Conservation (phyloP, 2,329 filamentous ascomycete genomes). For the Biscogniauxia marginata region DNA sequence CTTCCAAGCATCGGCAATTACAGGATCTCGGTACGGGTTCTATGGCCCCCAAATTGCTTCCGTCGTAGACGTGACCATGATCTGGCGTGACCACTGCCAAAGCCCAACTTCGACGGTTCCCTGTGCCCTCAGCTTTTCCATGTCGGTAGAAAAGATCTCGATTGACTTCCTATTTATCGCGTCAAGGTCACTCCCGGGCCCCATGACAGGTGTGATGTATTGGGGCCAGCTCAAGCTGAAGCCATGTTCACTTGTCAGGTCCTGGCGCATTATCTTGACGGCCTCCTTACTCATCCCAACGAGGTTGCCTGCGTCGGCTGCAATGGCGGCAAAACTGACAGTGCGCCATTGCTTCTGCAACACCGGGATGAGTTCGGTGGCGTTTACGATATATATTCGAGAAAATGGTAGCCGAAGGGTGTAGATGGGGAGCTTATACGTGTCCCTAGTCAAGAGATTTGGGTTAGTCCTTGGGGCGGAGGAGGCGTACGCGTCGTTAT, state of each 20-base stretch:
- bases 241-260: constrained; percentile 17
- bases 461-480: neutral
- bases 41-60: constrained; percentile 27
- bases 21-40: constrained; percentile 26
- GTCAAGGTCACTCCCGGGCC: constrained; percentile 20
- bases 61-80: constrained; percentile 22
- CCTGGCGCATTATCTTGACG: constrained; percentile 20
- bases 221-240: constrained; percentile 16
- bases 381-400: constrained; percentile 28
- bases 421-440: constrained; percentile 25
- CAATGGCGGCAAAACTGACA: constrained; percentile 26
- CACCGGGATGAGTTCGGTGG: constrained; percentile 23
- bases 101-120: constrained; percentile 9
- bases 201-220: constrained; percentile 11
- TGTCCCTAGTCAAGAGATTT: constrained; percentile 7
- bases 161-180: constrained; percentile 21
- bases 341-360: constrained; percentile 28
- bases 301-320: constrained; percentile 18
- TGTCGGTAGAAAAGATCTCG: constrained; percentile 15
- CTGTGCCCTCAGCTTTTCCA: constrained; percentile 11
- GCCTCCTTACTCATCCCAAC: constrained; percentile 28
- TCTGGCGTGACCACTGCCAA: constrained; percentile 17
- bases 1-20: constrained; percentile 23
- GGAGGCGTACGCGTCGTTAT: too few relatives aligned
- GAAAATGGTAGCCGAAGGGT: constrained; percentile 26